Percentiles rank a stretch among this genome's conserved stretches.
These are phyloP conservation scores for Plasmodium chabaudi DNA, from an alignment of 169 alveolate genomes.

Conservation along the genomic window DNA sequence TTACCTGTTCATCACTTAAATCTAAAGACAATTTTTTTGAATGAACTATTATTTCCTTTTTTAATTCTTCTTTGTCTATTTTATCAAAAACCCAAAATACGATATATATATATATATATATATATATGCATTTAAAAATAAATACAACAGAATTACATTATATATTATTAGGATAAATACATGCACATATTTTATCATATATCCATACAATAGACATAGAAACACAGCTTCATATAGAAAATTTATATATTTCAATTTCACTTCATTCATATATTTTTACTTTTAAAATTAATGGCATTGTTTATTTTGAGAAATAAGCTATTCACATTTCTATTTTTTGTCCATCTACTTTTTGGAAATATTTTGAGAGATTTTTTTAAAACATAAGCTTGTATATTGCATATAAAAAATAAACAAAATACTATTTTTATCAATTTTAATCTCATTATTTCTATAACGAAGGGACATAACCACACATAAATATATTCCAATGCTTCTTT, in stretches of 20 bases:
- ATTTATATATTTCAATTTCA: not conserved
- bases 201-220: not conserved
- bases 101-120: constrained; percentile 6
- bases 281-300: constrained; percentile 53
- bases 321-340: not conserved
- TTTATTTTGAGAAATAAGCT: constrained; percentile 37
- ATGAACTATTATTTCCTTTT: constrained; percentile 39
- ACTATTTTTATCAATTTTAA: constrained; percentile 23
- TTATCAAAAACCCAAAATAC: constrained; percentile 5
- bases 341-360: constrained; percentile 4
- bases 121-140: not conserved
- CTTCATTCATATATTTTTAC: constrained; percentile 25
- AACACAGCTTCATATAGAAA: too few relatives aligned
- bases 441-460: constrained; percentile 29
- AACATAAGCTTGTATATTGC: constrained; percentile 26
- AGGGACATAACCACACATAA: not conserved
- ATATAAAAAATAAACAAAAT: constrained; percentile 22
- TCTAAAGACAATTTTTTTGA: constrained; percentile 36
- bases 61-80: constrained; percentile 49
- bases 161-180: not conserved
- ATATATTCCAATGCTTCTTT: too few relatives aligned
- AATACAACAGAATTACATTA: not conserved
- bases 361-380: constrained; percentile 17
- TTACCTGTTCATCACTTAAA: constrained; percentile 60
- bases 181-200: constrained; percentile 7